Evolutionary conservation across 768 basidiomycete species (phyloP).

Genomic region (Nidularia sp.): DNA sequence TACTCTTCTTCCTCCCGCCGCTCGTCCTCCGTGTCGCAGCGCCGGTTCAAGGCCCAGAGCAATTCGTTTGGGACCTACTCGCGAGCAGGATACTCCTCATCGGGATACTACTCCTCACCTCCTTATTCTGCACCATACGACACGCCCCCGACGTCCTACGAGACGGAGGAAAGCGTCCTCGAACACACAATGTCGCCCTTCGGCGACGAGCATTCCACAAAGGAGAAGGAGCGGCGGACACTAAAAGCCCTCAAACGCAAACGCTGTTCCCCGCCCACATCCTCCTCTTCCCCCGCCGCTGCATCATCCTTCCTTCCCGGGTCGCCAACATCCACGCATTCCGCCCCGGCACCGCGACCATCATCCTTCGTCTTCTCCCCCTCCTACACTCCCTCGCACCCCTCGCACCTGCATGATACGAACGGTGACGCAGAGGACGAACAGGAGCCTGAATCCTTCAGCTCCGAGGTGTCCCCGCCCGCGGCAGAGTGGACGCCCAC

Average conservation of each 20-base stretch:
- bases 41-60: neutral
- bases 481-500: conserved; percentile 42
- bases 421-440: neutral
- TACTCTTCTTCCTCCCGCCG: neutral
- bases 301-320: too few relatives aligned
- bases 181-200: neutral
- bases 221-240: neutral
- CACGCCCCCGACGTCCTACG: conserved; percentile 11
- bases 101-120: conserved; percentile 4
- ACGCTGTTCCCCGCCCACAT: neutral
- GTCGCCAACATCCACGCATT: too few relatives aligned
- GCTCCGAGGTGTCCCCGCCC: conserved; percentile 4
- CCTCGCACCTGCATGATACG: neutral
- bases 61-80: neutral
- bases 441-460: neutral
- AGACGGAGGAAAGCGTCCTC: too few relatives aligned
- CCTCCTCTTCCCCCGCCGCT: too few relatives aligned
- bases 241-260: neutral
- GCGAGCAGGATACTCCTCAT: neutral
- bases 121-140: conserved; percentile 6
- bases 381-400: neutral
- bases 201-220: conserved; percentile 1
- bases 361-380: neutral
- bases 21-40: neutral
- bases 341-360: too few relatives aligned